Base-by-base conservation (phyloP, 148 eudicot genomes). In the Drosera capensis region DNA sequence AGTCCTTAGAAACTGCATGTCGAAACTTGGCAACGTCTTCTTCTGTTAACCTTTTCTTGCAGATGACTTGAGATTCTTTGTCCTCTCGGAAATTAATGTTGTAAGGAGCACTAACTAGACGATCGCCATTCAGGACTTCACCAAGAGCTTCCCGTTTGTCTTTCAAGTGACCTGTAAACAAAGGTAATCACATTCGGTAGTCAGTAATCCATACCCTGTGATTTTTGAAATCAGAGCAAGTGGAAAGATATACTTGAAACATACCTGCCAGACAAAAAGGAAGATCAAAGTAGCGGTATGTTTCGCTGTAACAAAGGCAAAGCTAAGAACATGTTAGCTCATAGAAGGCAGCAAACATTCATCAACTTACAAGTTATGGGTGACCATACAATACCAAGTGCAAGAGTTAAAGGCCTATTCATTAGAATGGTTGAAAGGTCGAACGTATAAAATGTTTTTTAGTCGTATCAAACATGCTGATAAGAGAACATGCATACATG, bases 61-160 rank as follows among this genome's bases (percentile, higher is more conserved):
- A 53, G 20, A 43, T 53, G 35, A 30, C 38, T 42, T 53, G 48
- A 53, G 57, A 41, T 25, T 41, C 47, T 28, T 53, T 53, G 48
- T 53, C 57, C 5, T 41, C 48, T 28, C 41, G 48, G 40, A 53
- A 53, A 53, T 53, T 48, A 43, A 53, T 39, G 21, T 53, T 53
- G 57, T 53, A 53, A 16, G 57, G 57, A 42, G 57, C 57, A 53
- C 57, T 53, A 30, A 53, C 57, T 8, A 53, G 48, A 23, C 57
- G 57, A 25, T 53, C 57, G n/a, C 57, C 57, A 41, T 53, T 53
- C 57, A 53, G 43, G 11, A 53, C 57, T 20, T 53, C 57, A 42
- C 57, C 57, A 7, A 53, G 29, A n/a, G 57, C 57, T 53, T 53
- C 57, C 31, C 20, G 41, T 43, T 53, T 53, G 24, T 53, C 57